phyloP scores from a whole-genome alignment of 345 rosid species.

The Bretschneidera sinensis region DNA sequence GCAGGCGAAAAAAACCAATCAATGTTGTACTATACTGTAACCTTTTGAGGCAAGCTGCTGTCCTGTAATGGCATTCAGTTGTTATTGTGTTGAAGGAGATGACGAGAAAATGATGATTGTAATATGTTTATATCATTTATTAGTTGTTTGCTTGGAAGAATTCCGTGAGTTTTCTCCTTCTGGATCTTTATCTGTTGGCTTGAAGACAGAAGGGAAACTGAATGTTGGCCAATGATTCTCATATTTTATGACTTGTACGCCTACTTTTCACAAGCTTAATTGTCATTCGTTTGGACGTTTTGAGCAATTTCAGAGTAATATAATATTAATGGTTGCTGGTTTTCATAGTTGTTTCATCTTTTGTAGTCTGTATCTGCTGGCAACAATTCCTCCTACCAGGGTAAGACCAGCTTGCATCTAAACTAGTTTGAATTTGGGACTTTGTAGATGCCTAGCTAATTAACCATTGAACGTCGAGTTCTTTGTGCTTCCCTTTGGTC shows the following conservation, averaged over 20 bases:
- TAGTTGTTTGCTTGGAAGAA: slow-evolving; percentile 26
- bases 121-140: slow-evolving; percentile 26
- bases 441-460: no score
- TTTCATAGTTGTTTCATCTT: no score
- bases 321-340: no score
- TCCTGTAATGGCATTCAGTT: slow-evolving; percentile 13
- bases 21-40: slow-evolving; percentile 89
- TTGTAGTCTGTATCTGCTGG: no score
- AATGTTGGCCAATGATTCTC: not conserved
- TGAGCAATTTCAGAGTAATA: not conserved
- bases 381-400: no score
- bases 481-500: no score
- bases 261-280: not conserved
- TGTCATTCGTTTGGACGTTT: not conserved
- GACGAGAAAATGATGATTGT: slow-evolving; percentile 15
- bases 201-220: slow-evolving; percentile 6
- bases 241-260: not conserved
- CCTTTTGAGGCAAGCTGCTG: no score
- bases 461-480: no score
- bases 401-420: no score
- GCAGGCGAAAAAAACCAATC: slow-evolving; percentile 94
- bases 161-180: slow-evolving; percentile 11
- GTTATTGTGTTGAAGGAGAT: slow-evolving; percentile 10
- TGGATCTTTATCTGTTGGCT: slow-evolving; percentile 16
- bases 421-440: no score